Evolutionary conservation across 305 asterid genomes (phyloP), one percentile per base, ranked within the genome.

Genomic region (Withania somnifera): DNA sequence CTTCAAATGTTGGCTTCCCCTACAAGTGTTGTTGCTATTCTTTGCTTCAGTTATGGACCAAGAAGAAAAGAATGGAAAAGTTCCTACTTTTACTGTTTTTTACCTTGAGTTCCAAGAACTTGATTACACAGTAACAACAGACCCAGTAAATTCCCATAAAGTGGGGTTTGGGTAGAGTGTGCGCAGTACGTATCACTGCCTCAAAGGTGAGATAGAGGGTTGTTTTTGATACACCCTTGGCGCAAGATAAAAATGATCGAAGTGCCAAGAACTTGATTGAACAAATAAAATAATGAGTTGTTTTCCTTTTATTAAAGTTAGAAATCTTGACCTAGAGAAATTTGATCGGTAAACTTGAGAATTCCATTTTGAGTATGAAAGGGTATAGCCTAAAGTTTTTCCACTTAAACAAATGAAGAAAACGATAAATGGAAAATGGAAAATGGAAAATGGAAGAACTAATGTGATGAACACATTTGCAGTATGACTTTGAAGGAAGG

Each of bases 401-500:
- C 50, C 50, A 11, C 32, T 77, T 34, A 3, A 52, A 77, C 34
- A 52, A 78, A 32, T 2, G 57, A 40, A 15, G 2, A 79, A 57
- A 17, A 8, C 50, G 24, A 54, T n/a, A n/a, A n/a, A n/a, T 11
- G 15, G 38, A 42, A 45, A 64, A 15, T 28, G 52, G 19, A 73
- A 28, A n/a, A n/a, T 11, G 15, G 38, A 42, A 45, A 64, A 15
- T 28, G 52, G 19, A 73, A 28, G 45, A 10, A 32, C 64, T 78
- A 28, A 68, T 5, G 38, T 60, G 54, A 28, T 79, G 81, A 81
- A 69, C 83, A 67, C 36, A 79, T 85, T 82, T 87, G 90, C 94
- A 97, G 99, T 95, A 88, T 85, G 90, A 97, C 84, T 95, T 97
- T 81, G 92, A 90, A 87, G 98, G 98, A 77, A 88, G 95, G 86